Conservation (phyloP, 768 basidiomycete genomes). For the Hortiboletus campestris region DNA sequence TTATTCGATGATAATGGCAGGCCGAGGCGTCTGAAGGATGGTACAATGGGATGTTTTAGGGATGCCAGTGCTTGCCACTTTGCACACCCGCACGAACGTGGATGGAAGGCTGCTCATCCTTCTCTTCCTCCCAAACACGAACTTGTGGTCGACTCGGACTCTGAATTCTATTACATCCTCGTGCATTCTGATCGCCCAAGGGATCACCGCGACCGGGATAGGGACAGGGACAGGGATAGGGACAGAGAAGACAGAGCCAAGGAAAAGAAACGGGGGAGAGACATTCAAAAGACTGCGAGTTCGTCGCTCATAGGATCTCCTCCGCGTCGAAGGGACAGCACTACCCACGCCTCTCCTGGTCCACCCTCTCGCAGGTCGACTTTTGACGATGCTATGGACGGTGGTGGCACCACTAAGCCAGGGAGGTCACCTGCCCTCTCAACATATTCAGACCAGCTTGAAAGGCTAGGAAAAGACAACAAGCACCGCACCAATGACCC, state of each 20-base stretch:
- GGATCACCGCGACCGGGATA: slow-evolving; percentile 11
- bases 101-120: slow-evolving; percentile 30
- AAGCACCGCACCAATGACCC: not conserved
- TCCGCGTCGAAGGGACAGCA: slow-evolving; percentile 18
- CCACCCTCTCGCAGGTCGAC: slow-evolving; percentile 17
- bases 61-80: slow-evolving; percentile 26
- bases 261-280: not conserved
- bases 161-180: slow-evolving; percentile 23
- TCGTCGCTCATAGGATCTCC: slow-evolving; percentile 9
- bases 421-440: slow-evolving; percentile 27
- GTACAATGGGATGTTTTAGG: slow-evolving; percentile 22
- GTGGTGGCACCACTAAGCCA: slow-evolving; percentile 6
- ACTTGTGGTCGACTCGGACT: slow-evolving; percentile 19
- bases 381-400: slow-evolving; percentile 7
- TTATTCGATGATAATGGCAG: slow-evolving; percentile 30
- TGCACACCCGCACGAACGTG: slow-evolving; percentile 32
- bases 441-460: slow-evolving; percentile 26
- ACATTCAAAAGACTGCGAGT: slow-evolving; percentile 8
- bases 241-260: not conserved
- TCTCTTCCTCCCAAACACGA: slow-evolving; percentile 26
- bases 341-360: slow-evolving; percentile 9
- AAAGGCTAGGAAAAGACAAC: slow-evolving; percentile 20
- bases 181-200: slow-evolving; percentile 6
- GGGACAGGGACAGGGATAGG: slow-evolving; percentile 2
- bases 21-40: slow-evolving; percentile 21